Evolutionary conservation across 2,329 filamentous ascomycete species (phyloP).

Genomic region (Fusarium transvaalense): DNA sequence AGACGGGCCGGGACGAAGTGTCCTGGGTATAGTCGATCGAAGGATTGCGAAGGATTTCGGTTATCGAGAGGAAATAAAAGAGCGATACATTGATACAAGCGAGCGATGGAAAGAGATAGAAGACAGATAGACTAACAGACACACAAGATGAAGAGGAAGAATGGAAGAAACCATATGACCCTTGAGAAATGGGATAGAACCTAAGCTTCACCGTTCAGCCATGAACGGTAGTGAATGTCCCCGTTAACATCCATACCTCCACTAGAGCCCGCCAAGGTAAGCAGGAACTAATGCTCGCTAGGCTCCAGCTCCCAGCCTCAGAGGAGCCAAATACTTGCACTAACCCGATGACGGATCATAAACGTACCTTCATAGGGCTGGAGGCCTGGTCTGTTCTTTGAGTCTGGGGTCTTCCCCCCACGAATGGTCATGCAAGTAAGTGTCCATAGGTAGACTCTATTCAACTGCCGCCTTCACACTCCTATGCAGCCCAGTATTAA

Average conservation of each 20-base stretch:
- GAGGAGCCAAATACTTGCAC: slow-evolving; percentile 1
- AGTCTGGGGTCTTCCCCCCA: slow-evolving; percentile 19
- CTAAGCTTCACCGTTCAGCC: slow-evolving; percentile 37
- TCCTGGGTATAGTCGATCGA: slow-evolving; percentile 8
- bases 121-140: slow-evolving; percentile 18
- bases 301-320: slow-evolving; percentile 21
- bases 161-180: slow-evolving; percentile 22
- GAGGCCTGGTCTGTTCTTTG: slow-evolving; percentile 14
- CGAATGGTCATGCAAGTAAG: neutral
- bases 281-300: slow-evolving; percentile 16
- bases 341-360: slow-evolving; percentile 17
- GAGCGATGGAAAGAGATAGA: slow-evolving; percentile 5
- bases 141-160: slow-evolving; percentile 12
- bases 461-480: slow-evolving; percentile 11
- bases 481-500: neutral
- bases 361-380: slow-evolving; percentile 26
- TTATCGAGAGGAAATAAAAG: slow-evolving; percentile 22
- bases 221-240: slow-evolving; percentile 14
- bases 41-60: slow-evolving; percentile 13
- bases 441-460: slow-evolving; percentile 6
- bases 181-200: slow-evolving; percentile 10
- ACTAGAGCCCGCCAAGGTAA: slow-evolving; percentile 2
- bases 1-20: slow-evolving; percentile 2
- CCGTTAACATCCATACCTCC: too few relatives aligned
- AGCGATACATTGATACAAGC: slow-evolving; percentile 15